Evolutionary conservation across 805 yeast genomes (phyloP).

Genomic region (Cyberlindnera veronae): DNA sequence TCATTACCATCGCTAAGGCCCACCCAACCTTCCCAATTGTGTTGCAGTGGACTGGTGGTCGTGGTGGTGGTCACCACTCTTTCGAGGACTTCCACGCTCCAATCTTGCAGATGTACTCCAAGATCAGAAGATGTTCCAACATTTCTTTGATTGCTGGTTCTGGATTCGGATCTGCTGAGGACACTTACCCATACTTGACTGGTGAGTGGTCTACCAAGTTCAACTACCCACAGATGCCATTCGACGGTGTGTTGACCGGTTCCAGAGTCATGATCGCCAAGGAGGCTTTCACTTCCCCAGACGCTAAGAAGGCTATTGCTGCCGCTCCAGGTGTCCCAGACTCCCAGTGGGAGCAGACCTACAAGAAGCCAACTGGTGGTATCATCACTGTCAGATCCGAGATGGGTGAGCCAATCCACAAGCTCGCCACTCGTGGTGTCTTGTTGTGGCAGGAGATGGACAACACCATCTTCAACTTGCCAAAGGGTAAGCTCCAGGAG

Average conservation of each 20-base stretch:
- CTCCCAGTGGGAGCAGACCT: constrained; percentile 87
- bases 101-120: constrained; percentile 89
- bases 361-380: constrained; percentile 96
- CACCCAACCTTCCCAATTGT: constrained; percentile 97
- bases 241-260: constrained; percentile 94
- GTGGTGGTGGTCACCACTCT: constrained; percentile 99
- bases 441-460: constrained; percentile 96
- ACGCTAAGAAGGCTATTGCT: constrained; percentile 89
- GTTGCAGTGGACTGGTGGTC: constrained; percentile 99
- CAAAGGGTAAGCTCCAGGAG: constrained; percentile 81
- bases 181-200: constrained; percentile 94
- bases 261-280: constrained; percentile 96
- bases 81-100: constrained; percentile 99
- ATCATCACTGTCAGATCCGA: constrained; percentile 93
- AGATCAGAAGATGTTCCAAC: constrained; percentile 87
- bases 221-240: constrained; percentile 98
- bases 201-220: constrained; percentile 92
- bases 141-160: constrained; percentile 94
- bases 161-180: constrained; percentile 96
- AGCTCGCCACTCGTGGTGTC: constrained; percentile 97
- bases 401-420: constrained; percentile 99
- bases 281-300: constrained; percentile 92
- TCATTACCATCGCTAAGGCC: constrained; percentile 86
- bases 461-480: constrained; percentile 85
- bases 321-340: constrained; percentile 89